Evolutionary conservation across 192 early-diverging fungal genomes (phyloP).

Genomic region (Coemansia sp.): DNA sequence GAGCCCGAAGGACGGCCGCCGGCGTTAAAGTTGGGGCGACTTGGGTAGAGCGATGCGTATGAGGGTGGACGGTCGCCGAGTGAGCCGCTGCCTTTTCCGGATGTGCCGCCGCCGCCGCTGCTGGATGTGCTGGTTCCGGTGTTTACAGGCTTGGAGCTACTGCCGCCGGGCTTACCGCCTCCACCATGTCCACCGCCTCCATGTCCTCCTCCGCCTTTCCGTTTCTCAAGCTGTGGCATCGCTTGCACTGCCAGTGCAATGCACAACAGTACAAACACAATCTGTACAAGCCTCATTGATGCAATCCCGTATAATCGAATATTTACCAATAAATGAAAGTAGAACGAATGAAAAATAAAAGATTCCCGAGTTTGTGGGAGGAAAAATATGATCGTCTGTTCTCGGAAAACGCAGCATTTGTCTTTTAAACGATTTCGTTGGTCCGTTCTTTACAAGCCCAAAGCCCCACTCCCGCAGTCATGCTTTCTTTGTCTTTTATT

Average conservation of each 20-base stretch:
- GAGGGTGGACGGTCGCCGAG: conserved; percentile 43
- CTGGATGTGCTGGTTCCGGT: conserved; percentile 12
- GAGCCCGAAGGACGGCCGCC: conserved; percentile 30
- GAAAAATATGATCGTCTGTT: no score
- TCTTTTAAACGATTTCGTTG: no score
- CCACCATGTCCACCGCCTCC: conserved; percentile 2
- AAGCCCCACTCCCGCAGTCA: no score
- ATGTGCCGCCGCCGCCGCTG: conserved; percentile 38
- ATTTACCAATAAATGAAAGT: not conserved
- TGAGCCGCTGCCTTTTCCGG: conserved; percentile 29
- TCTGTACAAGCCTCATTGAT: conserved; percentile 11
- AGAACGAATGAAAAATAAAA: not conserved
- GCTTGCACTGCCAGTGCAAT: conserved; percentile 7
- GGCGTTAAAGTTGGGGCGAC: conserved; percentile 30
- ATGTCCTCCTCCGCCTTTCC: conserved; percentile 14
- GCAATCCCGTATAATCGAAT: not conserved
- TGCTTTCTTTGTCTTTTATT: no score
- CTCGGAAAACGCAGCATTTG: no score
- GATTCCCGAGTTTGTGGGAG: no score
- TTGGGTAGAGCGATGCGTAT: conserved; percentile 40
- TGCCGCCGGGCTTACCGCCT: conserved; percentile 8
- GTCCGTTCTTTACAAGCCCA: no score
- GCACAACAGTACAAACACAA: conserved; percentile 19
- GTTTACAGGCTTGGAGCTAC: not conserved
- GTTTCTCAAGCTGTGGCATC: conserved; percentile 1